Base-by-base conservation (phyloP, 2,329 filamentous ascomycete species). In the Hypomyces perniciosus region DNA sequence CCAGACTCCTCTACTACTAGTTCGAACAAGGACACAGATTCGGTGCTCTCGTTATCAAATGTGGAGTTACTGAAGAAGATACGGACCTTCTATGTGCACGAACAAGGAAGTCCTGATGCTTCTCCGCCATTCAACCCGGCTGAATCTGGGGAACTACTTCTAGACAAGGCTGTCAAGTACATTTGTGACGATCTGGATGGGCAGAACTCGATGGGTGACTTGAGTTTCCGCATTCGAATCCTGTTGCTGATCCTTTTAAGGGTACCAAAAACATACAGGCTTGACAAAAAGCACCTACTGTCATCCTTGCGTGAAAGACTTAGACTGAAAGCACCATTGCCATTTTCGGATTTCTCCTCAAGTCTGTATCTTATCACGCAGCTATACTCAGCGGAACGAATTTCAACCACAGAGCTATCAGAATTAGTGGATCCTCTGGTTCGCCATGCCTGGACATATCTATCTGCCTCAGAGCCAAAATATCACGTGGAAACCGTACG, bases 401-500 rank as follows among this genome's bases (percentile, higher is more conserved):
- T 85, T 40, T 64, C 72, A 6, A 57, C 65, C 5, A 61, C 68
- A n/a, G 76, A 83, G 27, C 63, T 85, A 45, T 85, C 76, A 50
- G 76, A 72, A 50, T 70, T 95, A 7, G 79, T 92, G 5, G 76
- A 81, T 20, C 76, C 80, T 29, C 71, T 97, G 26, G 83, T 93
- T 12, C 74, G 75, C 2, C 79, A 85, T 50, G 77, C 92, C 0
- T 99, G 93, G 93, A 68, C 73, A 5, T 90, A 88, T 61, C 71
- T 99, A 37, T 88, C 90, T 1, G 85, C 88, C n/a, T 77, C 84
- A 9, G 84, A 85, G 55, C 90, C 91, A 0, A 96, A 96, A 63
- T 95, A 92, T 58, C 93, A 97, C 62, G 91, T 99, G 31, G 95
- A 99, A 70, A 85, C 90, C 13, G 88, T 95, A 7, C 83, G 88